phyloP scores from a whole-genome alignment of 108 stramenopile genomes.

The Cyclotella atomus region DNA sequence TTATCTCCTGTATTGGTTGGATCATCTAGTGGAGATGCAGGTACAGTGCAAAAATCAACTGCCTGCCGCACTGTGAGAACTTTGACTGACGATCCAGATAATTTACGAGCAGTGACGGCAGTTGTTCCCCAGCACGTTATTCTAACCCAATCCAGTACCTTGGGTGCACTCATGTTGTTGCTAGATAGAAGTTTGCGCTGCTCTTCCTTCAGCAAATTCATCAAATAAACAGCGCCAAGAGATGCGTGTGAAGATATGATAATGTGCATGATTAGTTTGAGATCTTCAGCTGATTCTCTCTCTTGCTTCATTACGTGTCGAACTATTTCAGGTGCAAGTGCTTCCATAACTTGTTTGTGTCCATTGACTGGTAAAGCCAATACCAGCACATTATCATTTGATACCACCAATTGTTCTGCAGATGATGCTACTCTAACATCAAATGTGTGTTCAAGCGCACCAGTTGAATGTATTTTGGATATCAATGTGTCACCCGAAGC shows the following conservation, averaged over 20 bases:
- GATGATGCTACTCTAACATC: constrained; percentile 42
- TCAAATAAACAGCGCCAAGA: constrained; percentile 66
- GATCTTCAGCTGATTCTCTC: not conserved
- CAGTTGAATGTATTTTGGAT: constrained; percentile 40
- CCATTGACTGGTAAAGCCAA: constrained; percentile 68
- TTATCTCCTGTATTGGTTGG: not conserved
- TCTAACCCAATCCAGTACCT: constrained; percentile 18
- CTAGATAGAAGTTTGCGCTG: not conserved
- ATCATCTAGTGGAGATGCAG: constrained; percentile 15
- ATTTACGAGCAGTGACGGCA: constrained; percentile 61
- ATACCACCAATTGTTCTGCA: constrained; percentile 45
- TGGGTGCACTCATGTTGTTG: not conserved
- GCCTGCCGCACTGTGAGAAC: constrained; percentile 59
- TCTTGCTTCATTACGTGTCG: constrained; percentile 22
- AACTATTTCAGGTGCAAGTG: constrained; percentile 52
- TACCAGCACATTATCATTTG: constrained; percentile 58
- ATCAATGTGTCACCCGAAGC: not conserved
- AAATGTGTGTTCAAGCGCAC: constrained; percentile 49
- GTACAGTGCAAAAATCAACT: constrained; percentile 67
- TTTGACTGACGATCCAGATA: constrained; percentile 53
- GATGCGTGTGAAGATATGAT: constrained; percentile 76
- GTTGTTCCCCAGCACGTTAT: constrained; percentile 77
- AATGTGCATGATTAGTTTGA: constrained; percentile 32
- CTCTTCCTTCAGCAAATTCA: constrained; percentile 47
- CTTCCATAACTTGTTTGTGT: constrained; percentile 64